phyloP scores from a whole-genome alignment of 345 rosid genomes.

The Aquilaria yunnanensis region DNA sequence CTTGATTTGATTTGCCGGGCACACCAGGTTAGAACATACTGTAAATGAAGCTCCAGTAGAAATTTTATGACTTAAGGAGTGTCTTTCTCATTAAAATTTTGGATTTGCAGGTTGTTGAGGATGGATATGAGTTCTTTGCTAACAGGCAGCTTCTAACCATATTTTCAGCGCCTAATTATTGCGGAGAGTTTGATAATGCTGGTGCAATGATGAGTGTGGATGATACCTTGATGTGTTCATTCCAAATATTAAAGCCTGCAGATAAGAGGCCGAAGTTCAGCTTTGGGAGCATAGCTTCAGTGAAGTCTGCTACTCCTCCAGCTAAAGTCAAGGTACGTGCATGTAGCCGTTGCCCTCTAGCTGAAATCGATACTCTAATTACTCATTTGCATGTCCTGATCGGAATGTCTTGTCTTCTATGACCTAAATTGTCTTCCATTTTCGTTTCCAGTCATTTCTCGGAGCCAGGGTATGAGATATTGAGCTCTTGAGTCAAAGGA shows the following conservation, averaged over 20 bases:
- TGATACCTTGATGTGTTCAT: conserved; percentile 63
- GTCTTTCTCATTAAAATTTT: conserved; percentile 7
- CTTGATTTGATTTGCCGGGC: conserved; percentile 82
- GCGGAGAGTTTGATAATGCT: conserved; percentile 82
- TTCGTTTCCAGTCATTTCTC: conserved; percentile 17
- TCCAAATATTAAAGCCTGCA: conserved; percentile 70
- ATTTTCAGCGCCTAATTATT: conserved; percentile 86
- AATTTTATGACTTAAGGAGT: not conserved
- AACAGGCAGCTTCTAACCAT: conserved; percentile 66
- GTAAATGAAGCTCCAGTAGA: not conserved
- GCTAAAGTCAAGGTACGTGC: conserved; percentile 50
- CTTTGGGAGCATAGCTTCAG: conserved; percentile 45
- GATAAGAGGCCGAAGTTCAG: conserved; percentile 49
- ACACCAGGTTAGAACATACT: conserved; percentile 56
- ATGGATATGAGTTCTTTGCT: conserved; percentile 85
- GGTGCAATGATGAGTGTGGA: conserved; percentile 90
- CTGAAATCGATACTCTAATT: not conserved
- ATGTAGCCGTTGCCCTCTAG: not conserved
- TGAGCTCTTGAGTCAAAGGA: not conserved
- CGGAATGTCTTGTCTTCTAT: not conserved
- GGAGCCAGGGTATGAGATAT: conserved; percentile 13
- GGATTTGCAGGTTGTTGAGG: conserved; percentile 75
- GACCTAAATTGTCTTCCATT: not conserved
- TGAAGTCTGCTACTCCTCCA: conserved; percentile 32
- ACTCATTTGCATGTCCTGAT: not conserved